phyloP scores from a whole-genome alignment of 805 yeast genomes.

The Kluyveromyces dobzhanskii region DNA sequence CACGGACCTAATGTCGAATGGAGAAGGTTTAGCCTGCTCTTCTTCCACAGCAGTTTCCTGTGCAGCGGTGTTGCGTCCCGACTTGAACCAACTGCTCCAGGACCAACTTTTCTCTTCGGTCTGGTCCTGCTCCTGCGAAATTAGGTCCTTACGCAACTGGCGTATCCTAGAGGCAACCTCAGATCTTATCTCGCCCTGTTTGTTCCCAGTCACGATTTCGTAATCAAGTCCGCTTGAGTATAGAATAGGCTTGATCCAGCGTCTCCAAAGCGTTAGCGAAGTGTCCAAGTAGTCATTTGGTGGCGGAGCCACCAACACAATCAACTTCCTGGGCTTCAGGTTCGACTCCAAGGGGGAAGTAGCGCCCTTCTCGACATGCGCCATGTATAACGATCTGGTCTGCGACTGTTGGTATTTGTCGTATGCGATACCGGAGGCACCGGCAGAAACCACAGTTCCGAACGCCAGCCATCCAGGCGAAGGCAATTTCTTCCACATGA shows the following conservation, averaged over 20 bases:
- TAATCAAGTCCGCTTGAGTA: slow-evolving; percentile 80
- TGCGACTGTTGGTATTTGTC: slow-evolving; percentile 69
- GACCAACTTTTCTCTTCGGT: neutral
- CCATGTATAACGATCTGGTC: slow-evolving; percentile 48
- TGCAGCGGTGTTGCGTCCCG: too few relatives aligned
- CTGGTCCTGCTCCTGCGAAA: slow-evolving; percentile 10
- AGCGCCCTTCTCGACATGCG: slow-evolving; percentile 44
- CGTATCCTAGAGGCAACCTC: slow-evolving; percentile 79
- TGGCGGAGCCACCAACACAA: slow-evolving; percentile 90
- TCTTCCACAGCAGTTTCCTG: neutral
- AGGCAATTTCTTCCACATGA: slow-evolving; percentile 41
- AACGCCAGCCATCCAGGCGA: slow-evolving; percentile 91
- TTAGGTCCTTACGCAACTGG: slow-evolving; percentile 45
- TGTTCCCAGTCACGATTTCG: slow-evolving; percentile 63
- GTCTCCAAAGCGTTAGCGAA: slow-evolving; percentile 63
- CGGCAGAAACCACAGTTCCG: slow-evolving; percentile 57
- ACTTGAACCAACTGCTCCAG: neutral
- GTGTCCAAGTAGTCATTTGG: slow-evolving; percentile 84
- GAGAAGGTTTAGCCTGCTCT: slow-evolving; percentile 3
- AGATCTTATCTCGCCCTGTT: slow-evolving; percentile 84
- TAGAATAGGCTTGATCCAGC: slow-evolving; percentile 76
- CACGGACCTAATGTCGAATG: slow-evolving; percentile 39
- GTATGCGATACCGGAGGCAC: slow-evolving; percentile 70
- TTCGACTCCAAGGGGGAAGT: slow-evolving; percentile 40
- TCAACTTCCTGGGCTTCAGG: slow-evolving; percentile 65